These are phyloP conservation scores for Lepidopterella palustris DNA, from an alignment of 495 filamentous ascomycete species.

Conservation along the genomic window DNA sequence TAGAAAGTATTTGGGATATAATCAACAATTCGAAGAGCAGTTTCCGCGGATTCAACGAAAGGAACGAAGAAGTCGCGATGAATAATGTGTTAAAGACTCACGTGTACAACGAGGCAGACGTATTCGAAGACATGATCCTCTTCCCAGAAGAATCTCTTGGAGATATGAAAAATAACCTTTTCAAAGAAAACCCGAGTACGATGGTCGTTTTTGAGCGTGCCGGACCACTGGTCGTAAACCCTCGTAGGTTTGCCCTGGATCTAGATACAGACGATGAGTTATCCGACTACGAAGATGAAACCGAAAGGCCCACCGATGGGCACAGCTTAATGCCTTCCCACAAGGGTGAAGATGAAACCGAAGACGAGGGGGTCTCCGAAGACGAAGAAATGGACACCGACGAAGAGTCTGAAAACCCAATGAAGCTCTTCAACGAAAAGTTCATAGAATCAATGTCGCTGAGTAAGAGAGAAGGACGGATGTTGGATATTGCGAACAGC, in stretches of 20 bases:
- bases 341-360: neutral
- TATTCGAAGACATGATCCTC: conserved; percentile 42
- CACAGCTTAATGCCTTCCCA: neutral
- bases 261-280: conserved; percentile 24
- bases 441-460: neutral
- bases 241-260: conserved; percentile 30
- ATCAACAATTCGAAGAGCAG: conserved; percentile 28
- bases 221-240: conserved; percentile 22
- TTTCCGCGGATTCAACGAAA: conserved; percentile 7
- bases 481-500: neutral
- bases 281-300: conserved; percentile 19
- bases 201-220: conserved; percentile 32
- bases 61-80: conserved; percentile 1
- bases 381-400: conserved; percentile 4
- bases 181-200: conserved; percentile 37
- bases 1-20: conserved; percentile 38
- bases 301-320: conserved; percentile 7
- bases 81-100: conserved; percentile 20
- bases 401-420: conserved; percentile 9
- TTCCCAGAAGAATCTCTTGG: conserved; percentile 39
- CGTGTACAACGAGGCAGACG: conserved; percentile 44
- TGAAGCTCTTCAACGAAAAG: neutral
- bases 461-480: neutral
- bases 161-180: conserved; percentile 32
- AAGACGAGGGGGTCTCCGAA: neutral